These are phyloP conservation scores for Decorospora gaudefroyi DNA, from an alignment of 2,329 filamentous ascomycete genomes.

Conservation along the genomic window DNA sequence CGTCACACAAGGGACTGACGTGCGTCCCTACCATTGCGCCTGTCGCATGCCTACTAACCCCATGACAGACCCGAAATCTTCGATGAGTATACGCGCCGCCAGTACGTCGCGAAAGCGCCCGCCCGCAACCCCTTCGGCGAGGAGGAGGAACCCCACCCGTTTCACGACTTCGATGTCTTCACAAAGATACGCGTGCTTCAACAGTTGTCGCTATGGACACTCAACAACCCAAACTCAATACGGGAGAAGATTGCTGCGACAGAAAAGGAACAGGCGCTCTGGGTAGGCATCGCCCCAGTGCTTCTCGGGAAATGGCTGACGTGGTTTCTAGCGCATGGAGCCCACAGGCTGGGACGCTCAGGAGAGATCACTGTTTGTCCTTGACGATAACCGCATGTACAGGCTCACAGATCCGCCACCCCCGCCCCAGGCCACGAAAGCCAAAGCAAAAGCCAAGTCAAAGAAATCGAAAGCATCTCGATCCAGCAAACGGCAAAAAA, in stretches of 20 bases:
- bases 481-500: conserved; percentile 72
- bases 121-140: conserved; percentile 82
- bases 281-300: conserved; percentile 63
- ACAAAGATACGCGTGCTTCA: conserved; percentile 83
- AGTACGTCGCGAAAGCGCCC: conserved; percentile 82
- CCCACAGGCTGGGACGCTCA: conserved; percentile 86
- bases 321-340: conserved; percentile 63
- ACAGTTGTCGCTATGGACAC: conserved; percentile 85
- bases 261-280: conserved; percentile 78
- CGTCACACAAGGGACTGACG: conserved; percentile 90
- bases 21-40: conserved; percentile 56
- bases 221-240: conserved; percentile 84
- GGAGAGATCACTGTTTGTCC: conserved; percentile 83
- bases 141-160: conserved; percentile 72
- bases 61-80: conserved; percentile 75
- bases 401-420: conserved; percentile 76
- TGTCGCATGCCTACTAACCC: conserved; percentile 17
- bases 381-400: conserved; percentile 94
- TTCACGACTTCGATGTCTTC: conserved; percentile 79
- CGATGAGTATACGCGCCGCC: conserved; percentile 88
- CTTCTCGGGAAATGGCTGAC: conserved; percentile 20
- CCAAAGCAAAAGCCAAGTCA: conserved; percentile 57
- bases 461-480: conserved; percentile 62
- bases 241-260: conserved; percentile 84
- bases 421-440: conserved; percentile 61